phyloP scores from a whole-genome alignment of 345 rosid genomes.

The Citrus cavaleriei region DNA sequence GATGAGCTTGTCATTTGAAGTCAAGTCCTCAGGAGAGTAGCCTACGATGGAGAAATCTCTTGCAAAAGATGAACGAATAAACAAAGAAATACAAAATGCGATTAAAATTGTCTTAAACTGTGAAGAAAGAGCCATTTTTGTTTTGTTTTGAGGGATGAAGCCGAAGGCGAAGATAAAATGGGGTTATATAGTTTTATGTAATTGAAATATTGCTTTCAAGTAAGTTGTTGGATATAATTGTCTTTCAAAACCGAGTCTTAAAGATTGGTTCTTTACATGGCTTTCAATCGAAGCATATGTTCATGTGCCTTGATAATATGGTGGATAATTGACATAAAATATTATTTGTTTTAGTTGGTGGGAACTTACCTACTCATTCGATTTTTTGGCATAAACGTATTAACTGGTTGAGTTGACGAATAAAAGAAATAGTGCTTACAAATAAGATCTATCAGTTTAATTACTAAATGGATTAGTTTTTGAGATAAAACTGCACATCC shows the following conservation, averaged over 20 bases:
- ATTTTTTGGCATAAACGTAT: too few relatives aligned
- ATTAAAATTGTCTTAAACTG: conserved; percentile 27
- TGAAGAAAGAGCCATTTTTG: conserved; percentile 30
- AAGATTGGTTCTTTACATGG: conserved; percentile 36
- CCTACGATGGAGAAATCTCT: conserved; percentile 77
- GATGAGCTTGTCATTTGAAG: conserved; percentile 49
- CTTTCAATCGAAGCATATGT: conserved; percentile 25
- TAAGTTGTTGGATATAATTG: conserved; percentile 14
- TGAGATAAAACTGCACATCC: too few relatives aligned
- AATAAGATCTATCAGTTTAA: too few relatives aligned
- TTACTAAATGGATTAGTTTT: too few relatives aligned
- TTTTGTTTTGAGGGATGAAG: conserved; percentile 14
- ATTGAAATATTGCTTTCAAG: conserved; percentile 39
- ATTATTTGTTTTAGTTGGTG: neutral
- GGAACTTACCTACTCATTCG: neutral
- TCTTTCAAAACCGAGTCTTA: conserved; percentile 25
- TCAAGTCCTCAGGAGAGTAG: conserved; percentile 55
- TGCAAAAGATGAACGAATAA: conserved; percentile 37
- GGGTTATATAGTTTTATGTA: conserved; percentile 25
- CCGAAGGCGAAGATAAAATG: neutral
- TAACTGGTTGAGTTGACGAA: too few relatives aligned
- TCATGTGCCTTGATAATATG: conserved; percentile 1
- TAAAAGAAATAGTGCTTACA: too few relatives aligned
- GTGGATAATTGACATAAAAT: neutral
- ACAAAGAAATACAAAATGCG: conserved; percentile 29